A percentile compares a stretch with the other conserved stretches of the same genome.
Evolutionary conservation across 1,284 basidiomycete species (phyloP).

Genomic region (Phellopilus nigrolimitatus): DNA sequence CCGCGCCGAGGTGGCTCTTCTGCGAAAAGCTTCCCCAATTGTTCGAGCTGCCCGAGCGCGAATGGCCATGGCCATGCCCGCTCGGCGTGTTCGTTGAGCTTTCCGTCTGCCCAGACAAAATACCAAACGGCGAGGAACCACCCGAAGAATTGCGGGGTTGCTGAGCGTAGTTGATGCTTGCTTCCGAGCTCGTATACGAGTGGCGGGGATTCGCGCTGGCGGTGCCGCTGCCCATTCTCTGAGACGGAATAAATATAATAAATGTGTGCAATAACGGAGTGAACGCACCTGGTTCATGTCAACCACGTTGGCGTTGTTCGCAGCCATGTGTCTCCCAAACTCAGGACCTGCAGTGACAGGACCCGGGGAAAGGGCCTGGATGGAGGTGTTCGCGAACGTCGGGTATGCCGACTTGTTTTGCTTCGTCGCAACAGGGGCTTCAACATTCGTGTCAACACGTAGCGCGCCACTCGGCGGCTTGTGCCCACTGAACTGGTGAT

Average conservation of each 20-base stretch:
- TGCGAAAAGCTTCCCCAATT: slow-evolving; percentile 67
- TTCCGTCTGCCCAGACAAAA: slow-evolving; percentile 38
- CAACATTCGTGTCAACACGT: slow-evolving; percentile 59
- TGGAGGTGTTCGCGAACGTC: slow-evolving; percentile 66
- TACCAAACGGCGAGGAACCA: slow-evolving; percentile 42
- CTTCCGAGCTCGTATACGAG: slow-evolving; percentile 67
- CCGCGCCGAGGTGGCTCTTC: slow-evolving; percentile 42
- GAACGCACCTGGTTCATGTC: slow-evolving; percentile 59
- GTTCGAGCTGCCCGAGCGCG: slow-evolving; percentile 70
- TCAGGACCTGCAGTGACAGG: slow-evolving; percentile 80
- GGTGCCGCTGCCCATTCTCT: slow-evolving; percentile 48
- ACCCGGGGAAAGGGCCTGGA: slow-evolving; percentile 66
- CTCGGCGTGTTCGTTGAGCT: slow-evolving; percentile 37
- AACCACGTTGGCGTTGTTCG: slow-evolving; percentile 62
- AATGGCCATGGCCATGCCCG: slow-evolving; percentile 62
- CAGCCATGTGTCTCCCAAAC: slow-evolving; percentile 61
- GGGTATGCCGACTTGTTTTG: slow-evolving; percentile 84
- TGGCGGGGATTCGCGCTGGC: slow-evolving; percentile 58
- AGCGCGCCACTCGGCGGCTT: slow-evolving; percentile 63
- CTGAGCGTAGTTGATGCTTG: slow-evolving; percentile 48
- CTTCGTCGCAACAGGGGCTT: slow-evolving; percentile 50
- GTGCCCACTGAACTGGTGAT: slow-evolving; percentile 40
- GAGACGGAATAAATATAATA: slow-evolving; percentile 24
- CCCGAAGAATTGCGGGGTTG: slow-evolving; percentile 40
- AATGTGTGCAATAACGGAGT: slow-evolving; percentile 7